Evolutionary conservation across 2,329 filamentous ascomycete species (phyloP), one percentile per base, ranked within the genome.

Genomic region (Fusarium circinatum): DNA sequence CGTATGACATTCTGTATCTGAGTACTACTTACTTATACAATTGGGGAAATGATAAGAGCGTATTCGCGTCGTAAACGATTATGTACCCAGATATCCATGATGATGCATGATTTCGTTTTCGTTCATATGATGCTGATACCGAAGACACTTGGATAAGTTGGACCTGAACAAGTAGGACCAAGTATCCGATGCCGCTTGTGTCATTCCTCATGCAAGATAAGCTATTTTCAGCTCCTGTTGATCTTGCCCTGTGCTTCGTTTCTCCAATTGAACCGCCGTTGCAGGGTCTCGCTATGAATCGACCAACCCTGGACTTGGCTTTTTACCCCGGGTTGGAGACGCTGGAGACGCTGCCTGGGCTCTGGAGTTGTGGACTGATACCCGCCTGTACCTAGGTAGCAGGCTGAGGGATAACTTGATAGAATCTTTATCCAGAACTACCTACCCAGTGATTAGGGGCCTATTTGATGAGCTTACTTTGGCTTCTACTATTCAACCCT

Each of bases 291-390:
- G 51, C 36, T 51, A 57, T 45, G 34, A 42, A 41, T 42, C 22
- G 12, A 68, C 41, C 30, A 62, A 36, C 47, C 65, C 62, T 49
- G 22, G 34, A 69, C 58, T 70, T 70, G 67, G 58, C 39, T 58
- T 48, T 69, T 61, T 74, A 71, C 67, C 71, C 71, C 71, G 61
- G 71, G 39, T 39, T 54, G 67, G 65, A 70, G 39, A 54, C 26
- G 8, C 28, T 39, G 57, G 34, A 41, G 41, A 38, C 26, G 42
- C 7, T 34, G 34, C 34, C 56, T 15, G 30, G 17, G 17, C 30
- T 34, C 28, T 39, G 30, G 41, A 48, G 34, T 38, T 32, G 38
- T 28, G 56, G 66, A 56, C 49, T 56, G 34, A 69, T 69, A 68
- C 49, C 59, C 34, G 52, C 48, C 44, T 57, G 9, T 56, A 36